Percentiles rank a stretch among this genome's conserved stretches.
Conservation (phyloP, 164 flowering plant species). For the Stephania cephalantha region DNA sequence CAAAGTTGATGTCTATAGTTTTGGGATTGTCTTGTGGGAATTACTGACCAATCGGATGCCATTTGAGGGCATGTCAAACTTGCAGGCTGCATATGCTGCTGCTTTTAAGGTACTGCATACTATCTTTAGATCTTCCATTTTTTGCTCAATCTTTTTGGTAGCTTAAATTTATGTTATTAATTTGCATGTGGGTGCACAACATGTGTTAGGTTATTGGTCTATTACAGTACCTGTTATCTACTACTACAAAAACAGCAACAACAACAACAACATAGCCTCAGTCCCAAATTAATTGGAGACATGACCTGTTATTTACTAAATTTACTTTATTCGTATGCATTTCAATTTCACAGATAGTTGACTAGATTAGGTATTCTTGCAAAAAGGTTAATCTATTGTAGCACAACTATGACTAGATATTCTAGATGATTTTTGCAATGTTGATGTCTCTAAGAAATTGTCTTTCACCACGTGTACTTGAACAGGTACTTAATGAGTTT, state of each 20-base stretch:
- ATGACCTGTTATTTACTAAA: not conserved
- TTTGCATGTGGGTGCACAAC: not conserved
- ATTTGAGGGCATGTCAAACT: constrained; percentile 95
- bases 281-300: no score
- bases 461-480: not conserved
- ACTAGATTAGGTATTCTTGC: not conserved
- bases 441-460: not conserved
- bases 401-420: not conserved
- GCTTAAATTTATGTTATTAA: not conserved
- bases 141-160: no score
- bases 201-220: not conserved
- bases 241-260: no score
- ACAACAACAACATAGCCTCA: no score
- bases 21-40: constrained; percentile 95
- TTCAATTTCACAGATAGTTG: not conserved
- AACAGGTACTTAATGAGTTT: not conserved
- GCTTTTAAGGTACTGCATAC: constrained; percentile 70
- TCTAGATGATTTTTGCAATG: not conserved
- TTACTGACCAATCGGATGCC: constrained; percentile 86
- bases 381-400: not conserved
- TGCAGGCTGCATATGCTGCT: constrained; percentile 99
- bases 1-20: constrained; percentile 92
- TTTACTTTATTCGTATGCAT: not conserved
- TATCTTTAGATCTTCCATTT: not conserved
- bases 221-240: not conserved